phyloP scores from a whole-genome alignment of 176 grass and related monocot species.

The Ananas comosus region DNA sequence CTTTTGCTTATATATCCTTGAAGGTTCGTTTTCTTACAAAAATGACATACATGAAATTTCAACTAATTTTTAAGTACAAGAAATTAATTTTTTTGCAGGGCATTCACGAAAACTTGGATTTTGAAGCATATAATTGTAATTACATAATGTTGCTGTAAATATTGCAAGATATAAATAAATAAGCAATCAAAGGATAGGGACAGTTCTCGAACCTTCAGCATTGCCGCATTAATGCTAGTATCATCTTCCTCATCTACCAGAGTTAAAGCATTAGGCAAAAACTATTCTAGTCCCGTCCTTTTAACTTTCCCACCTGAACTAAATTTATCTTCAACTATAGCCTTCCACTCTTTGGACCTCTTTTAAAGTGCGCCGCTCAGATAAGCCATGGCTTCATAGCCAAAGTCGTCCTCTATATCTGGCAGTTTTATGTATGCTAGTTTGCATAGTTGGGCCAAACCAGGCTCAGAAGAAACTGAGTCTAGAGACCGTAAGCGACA shows the following conservation, averaged over 20 bases:
- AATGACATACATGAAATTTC: no score
- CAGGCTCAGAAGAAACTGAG: constrained; percentile 49
- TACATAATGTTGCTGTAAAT: no score
- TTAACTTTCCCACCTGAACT: constrained; percentile 68
- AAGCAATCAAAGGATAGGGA: no score
- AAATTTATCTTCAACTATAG: constrained; percentile 89
- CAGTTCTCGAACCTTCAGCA: no score
- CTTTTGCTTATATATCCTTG: no score
- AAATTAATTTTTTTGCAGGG: no score
- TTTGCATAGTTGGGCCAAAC: constrained; percentile 69
- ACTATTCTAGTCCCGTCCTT: constrained; percentile 72
- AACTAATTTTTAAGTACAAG: no score
- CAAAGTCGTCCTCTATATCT: constrained; percentile 64
- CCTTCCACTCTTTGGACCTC: constrained; percentile 64
- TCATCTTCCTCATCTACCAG: constrained; percentile 66
- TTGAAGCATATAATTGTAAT: no score
- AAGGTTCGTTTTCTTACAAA: no score
- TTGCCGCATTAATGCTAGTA: constrained; percentile 42
- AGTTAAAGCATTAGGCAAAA: constrained; percentile 55
- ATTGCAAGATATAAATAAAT: no score
- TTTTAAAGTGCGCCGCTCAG: constrained; percentile 61
- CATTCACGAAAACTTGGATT: no score
- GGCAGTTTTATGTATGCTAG: constrained; percentile 25
- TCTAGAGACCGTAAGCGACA: constrained; percentile 61
- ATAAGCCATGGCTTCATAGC: constrained; percentile 85